These are phyloP conservation scores for Arabidopsis lyrata DNA, from an alignment of 441 rosid genomes.

Conservation along the genomic window DNA sequence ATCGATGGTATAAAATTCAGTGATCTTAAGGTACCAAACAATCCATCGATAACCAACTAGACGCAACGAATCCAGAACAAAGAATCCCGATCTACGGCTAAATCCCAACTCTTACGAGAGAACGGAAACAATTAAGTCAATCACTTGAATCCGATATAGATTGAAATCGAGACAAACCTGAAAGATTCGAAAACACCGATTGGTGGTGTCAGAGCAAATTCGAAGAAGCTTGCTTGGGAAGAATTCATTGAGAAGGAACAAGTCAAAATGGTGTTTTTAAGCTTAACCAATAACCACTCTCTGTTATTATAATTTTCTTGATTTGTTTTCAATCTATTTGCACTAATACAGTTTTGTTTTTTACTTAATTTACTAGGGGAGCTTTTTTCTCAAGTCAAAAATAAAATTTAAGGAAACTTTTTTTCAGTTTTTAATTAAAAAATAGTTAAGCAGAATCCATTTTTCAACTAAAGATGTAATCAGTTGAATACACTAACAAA, in stretches of 20 bases:
- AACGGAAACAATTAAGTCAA: not conserved
- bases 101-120: conserved; percentile 15
- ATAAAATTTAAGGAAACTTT: not conserved
- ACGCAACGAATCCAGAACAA: not conserved
- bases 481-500: not conserved
- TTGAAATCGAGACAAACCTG: conserved; percentile 36
- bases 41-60: not conserved
- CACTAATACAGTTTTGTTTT: not conserved
- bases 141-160: not conserved
- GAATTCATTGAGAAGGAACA: conserved; percentile 22
- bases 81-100: conserved; percentile 16
- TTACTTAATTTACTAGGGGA: not conserved
- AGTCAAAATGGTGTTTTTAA: conserved; percentile 16
- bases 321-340: not conserved
- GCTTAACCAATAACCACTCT: not conserved
- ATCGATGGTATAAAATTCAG: not conserved
- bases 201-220: conserved; percentile 16
- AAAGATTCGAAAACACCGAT: conserved; percentile 4
- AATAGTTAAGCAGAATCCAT: not conserved
- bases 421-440: not conserved
- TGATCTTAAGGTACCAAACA: not conserved
- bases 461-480: not conserved
- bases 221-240: conserved; percentile 22
- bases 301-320: not conserved
- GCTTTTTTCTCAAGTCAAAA: not conserved